phyloP scores from a whole-genome alignment of 2,329 filamentous ascomycete species.

The Ceratocystis smalleyi region DNA sequence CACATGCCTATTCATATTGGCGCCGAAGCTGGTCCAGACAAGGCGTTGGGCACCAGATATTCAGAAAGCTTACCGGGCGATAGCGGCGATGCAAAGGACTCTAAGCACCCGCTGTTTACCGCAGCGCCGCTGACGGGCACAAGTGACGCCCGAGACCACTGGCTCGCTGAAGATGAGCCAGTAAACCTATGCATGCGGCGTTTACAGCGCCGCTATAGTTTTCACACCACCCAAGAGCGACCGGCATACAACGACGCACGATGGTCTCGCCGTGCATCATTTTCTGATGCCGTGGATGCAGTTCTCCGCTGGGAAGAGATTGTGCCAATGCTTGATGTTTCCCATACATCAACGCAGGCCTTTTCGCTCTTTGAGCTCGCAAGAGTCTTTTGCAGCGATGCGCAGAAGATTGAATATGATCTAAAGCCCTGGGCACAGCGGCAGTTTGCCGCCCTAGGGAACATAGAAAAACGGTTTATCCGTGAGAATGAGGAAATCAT shows the following conservation, averaged over 20 bases:
- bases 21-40: not conserved
- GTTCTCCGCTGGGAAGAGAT: constrained; percentile 50
- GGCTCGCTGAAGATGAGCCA: constrained; percentile 5
- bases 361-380: constrained; percentile 30
- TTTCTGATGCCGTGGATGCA: constrained; percentile 61
- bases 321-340: constrained; percentile 26
- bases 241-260: constrained; percentile 38
- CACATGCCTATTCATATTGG: not conserved
- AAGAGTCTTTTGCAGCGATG: constrained; percentile 36
- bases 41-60: not conserved
- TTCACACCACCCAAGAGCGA: constrained; percentile 24
- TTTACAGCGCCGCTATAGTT: constrained; percentile 47
- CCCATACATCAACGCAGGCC: constrained; percentile 9
- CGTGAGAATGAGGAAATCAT: constrained; percentile 51
- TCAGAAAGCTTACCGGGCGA: constrained; percentile 12
- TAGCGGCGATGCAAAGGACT: not conserved
- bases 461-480: constrained; percentile 46
- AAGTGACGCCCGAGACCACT: not conserved
- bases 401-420: constrained; percentile 36
- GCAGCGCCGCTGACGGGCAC: not conserved
- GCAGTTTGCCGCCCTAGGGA: constrained; percentile 40
- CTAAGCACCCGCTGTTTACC: not conserved
- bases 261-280: constrained; percentile 59
- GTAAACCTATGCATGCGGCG: constrained; percentile 8
- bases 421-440: constrained; percentile 46